Conservation (phyloP, 2,329 filamentous ascomycete species). For the Pseudocercospora macadamiae region DNA sequence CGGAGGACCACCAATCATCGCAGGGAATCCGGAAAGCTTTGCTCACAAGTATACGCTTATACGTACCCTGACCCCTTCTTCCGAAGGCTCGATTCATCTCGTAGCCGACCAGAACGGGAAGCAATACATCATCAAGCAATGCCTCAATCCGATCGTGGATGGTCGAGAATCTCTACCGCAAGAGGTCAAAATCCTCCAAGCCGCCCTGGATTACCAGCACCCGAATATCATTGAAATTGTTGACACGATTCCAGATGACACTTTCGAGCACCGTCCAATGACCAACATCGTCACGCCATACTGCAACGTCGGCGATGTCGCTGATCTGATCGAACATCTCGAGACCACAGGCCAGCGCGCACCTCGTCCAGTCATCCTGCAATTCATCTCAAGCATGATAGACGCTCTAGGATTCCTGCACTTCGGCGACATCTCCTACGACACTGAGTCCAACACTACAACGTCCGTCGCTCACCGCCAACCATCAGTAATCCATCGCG, state of each 20-base stretch:
- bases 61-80: slow-evolving; percentile 10
- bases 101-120: slow-evolving; percentile 9
- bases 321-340: slow-evolving; percentile 19
- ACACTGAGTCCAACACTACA: neutral
- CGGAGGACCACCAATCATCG: neutral
- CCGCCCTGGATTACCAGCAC: slow-evolving; percentile 1
- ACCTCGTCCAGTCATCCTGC: slow-evolving; percentile 28
- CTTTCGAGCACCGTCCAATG: neutral
- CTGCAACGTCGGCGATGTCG: slow-evolving; percentile 30
- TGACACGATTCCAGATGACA: slow-evolving; percentile 7
- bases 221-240: slow-evolving; percentile 18
- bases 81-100: slow-evolving; percentile 17
- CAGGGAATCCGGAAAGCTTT: slow-evolving; percentile 12
- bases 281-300: slow-evolving; percentile 26
- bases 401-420: slow-evolving; percentile 34
- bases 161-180: neutral
- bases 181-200: neutral
- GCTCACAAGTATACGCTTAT: slow-evolving; percentile 10
- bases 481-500: slow-evolving; percentile 28
- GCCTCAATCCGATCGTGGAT: neutral
- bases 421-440: slow-evolving; percentile 20
- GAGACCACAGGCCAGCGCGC: neutral
- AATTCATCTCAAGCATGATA: slow-evolving; percentile 31
- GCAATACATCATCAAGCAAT: slow-evolving; percentile 21
- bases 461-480: slow-evolving; percentile 8